Evolutionary conservation across 2,329 filamentous ascomycete species (phyloP).

Genomic region (Septoria linicola): DNA sequence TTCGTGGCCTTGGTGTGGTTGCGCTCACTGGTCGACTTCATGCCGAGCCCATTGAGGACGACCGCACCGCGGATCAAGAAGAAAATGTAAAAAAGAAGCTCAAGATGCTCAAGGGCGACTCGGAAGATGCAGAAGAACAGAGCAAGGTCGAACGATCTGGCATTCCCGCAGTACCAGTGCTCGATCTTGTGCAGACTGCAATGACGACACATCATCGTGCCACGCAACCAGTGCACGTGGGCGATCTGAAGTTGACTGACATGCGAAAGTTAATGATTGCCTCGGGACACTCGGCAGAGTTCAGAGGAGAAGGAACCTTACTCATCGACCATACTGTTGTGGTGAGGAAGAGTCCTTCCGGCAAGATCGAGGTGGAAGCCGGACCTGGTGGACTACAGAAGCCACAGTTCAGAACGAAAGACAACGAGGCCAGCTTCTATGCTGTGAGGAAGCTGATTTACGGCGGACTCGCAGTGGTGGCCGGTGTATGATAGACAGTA

Average conservation of each 20-base stretch:
- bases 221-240: conserved; percentile 88
- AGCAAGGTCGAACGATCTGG: neutral
- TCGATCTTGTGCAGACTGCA: conserved; percentile 62
- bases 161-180: conserved; percentile 48
- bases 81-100: conserved; percentile 54
- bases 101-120: conserved; percentile 46
- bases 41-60: conserved; percentile 46
- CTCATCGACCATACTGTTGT: conserved; percentile 86
- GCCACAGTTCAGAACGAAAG: conserved; percentile 32
- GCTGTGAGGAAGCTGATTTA: conserved; percentile 91
- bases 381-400: conserved; percentile 55
- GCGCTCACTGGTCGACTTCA: conserved; percentile 78
- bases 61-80: conserved; percentile 36
- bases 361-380: conserved; percentile 79
- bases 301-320: conserved; percentile 86
- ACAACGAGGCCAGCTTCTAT: conserved; percentile 69
- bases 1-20: conserved; percentile 83
- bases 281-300: conserved; percentile 83
- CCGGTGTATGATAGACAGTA: conserved; percentile 48
- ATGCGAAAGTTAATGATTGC: conserved; percentile 79
- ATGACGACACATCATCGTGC: conserved; percentile 57
- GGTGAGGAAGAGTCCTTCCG: conserved; percentile 77
- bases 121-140: conserved; percentile 10
- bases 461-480: conserved; percentile 87
- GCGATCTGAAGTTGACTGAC: conserved; percentile 85